phyloP scores from a whole-genome alignment of 2,329 filamentous ascomycete species.

The Graphilbum fragrans region DNA sequence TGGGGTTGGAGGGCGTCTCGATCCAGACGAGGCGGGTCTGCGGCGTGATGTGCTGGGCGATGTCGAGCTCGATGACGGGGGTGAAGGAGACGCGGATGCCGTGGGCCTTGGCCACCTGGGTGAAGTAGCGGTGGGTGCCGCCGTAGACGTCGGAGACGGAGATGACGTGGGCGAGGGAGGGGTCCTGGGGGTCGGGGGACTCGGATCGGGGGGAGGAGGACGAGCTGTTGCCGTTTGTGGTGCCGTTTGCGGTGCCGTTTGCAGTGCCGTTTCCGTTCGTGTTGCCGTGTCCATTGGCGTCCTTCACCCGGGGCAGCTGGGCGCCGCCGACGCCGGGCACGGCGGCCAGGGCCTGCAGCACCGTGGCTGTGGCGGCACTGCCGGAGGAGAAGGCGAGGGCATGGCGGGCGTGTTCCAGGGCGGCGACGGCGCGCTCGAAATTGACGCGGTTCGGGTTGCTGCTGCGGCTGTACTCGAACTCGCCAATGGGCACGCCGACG shows the following conservation, averaged over 20 bases:
- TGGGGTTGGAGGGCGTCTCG: constrained; percentile 89
- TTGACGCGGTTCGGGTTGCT: constrained; percentile 92
- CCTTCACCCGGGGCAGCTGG: neutral
- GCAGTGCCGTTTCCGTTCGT: neutral
- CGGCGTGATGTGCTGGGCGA: constrained; percentile 70
- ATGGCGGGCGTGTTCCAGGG: constrained; percentile 83
- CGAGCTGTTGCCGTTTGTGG: neutral
- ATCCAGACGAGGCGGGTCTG: constrained; percentile 97
- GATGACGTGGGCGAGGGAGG: constrained; percentile 75
- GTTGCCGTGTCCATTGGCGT: neutral
- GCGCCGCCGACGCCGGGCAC: neutral
- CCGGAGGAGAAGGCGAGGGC: constrained; percentile 92
- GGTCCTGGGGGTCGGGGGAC: neutral
- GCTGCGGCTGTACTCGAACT: constrained; percentile 87
- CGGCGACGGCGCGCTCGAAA: constrained; percentile 84
- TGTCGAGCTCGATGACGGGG: constrained; percentile 79
- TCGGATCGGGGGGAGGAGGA: neutral
- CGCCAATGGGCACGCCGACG: constrained; percentile 77
- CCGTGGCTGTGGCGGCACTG: constrained; percentile 83
- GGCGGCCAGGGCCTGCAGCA: constrained; percentile 76
- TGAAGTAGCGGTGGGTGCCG: constrained; percentile 97
- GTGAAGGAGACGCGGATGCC: constrained; percentile 92
- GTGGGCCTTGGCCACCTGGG: constrained; percentile 89
- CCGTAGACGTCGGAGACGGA: constrained; percentile 97
- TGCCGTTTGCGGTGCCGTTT: neutral